phyloP scores from a whole-genome alignment of 2,329 filamentous ascomycete genomes.

The Apiospora koreana region DNA sequence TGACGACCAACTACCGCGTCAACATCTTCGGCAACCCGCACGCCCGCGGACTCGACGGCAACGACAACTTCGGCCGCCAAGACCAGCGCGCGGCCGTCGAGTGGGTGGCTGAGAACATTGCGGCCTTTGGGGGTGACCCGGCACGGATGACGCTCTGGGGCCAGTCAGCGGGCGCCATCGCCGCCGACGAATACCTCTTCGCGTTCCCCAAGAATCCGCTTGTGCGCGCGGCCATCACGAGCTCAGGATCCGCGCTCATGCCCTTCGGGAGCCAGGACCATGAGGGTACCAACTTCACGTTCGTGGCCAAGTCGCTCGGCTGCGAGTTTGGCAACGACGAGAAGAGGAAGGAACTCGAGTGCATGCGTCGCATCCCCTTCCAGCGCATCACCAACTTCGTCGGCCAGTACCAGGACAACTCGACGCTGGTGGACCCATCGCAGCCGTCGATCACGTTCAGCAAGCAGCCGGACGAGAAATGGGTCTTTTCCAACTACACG shows the following conservation, averaged over 20 bases:
- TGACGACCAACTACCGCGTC: constrained; percentile 41
- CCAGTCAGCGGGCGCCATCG: constrained; percentile 45
- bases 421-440: constrained; percentile 11
- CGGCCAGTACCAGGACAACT: constrained; percentile 21
- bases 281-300: constrained; percentile 32
- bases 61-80: constrained; percentile 47
- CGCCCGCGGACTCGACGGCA: constrained; percentile 24
- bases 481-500: constrained; percentile 34
- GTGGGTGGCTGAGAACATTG: constrained; percentile 51
- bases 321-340: constrained; percentile 27
- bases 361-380: constrained; percentile 37
- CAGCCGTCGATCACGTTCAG: constrained; percentile 28
- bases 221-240: constrained; percentile 40
- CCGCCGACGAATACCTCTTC: constrained; percentile 43
- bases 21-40: constrained; percentile 37
- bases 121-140: constrained; percentile 47
- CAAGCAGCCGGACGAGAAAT: constrained; percentile 28
- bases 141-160: constrained; percentile 45
- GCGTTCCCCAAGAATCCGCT: constrained; percentile 49
- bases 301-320: constrained; percentile 34
- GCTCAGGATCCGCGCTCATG: constrained; percentile 36
- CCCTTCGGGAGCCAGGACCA: constrained; percentile 22
- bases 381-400: constrained; percentile 20
- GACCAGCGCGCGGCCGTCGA: constrained; percentile 52
- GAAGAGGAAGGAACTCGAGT: constrained; percentile 32